Conservation (phyloP, 2,329 filamentous ascomycete genomes). For the Stachybotrys chlorohalonatus region DNA sequence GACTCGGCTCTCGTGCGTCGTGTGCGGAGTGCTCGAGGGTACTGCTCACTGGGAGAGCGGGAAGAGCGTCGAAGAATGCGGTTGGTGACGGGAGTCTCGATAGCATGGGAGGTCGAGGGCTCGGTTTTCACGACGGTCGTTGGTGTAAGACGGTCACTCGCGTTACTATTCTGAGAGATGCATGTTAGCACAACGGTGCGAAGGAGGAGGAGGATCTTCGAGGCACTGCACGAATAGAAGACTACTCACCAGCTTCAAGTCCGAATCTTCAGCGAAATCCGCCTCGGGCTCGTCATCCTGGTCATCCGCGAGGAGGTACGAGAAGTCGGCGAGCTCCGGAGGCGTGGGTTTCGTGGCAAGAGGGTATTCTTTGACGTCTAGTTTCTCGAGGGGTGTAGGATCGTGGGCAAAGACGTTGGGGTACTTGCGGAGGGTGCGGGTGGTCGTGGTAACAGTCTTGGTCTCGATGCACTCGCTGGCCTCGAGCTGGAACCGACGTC, state of each 20-base stretch:
- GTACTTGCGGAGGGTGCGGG: constrained; percentile 75
- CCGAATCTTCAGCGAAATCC: constrained; percentile 1
- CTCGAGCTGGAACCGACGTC: constrained; percentile 41
- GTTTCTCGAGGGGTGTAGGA: constrained; percentile 57
- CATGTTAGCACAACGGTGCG: neutral
- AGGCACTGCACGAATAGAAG: neutral
- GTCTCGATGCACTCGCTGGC: constrained; percentile 59
- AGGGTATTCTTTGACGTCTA: constrained; percentile 86
- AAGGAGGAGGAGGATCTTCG: neutral
- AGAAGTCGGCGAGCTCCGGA: constrained; percentile 65
- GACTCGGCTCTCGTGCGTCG: constrained; percentile 20
- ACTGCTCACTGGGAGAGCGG: constrained; percentile 23
- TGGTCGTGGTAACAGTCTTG: constrained; percentile 79
- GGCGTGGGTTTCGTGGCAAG: constrained; percentile 78
- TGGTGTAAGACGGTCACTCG: constrained; percentile 14
- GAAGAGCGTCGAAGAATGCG: constrained; percentile 20
- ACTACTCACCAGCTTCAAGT: constrained; percentile 12
- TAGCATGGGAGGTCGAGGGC: constrained; percentile 1
- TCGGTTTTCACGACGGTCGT: neutral
- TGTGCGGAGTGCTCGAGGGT: constrained; percentile 19
- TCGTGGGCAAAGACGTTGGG: constrained; percentile 75
- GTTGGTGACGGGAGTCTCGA: constrained; percentile 14
- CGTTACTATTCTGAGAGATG: neutral
- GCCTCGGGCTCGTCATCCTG: constrained; percentile 12
- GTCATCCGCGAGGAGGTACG: constrained; percentile 47